Percentiles rank a stretch among this genome's conserved stretches.
phyloP scores from a whole-genome alignment of 192 early-diverging fungal species.

The Entophlyctis helioformis region DNA sequence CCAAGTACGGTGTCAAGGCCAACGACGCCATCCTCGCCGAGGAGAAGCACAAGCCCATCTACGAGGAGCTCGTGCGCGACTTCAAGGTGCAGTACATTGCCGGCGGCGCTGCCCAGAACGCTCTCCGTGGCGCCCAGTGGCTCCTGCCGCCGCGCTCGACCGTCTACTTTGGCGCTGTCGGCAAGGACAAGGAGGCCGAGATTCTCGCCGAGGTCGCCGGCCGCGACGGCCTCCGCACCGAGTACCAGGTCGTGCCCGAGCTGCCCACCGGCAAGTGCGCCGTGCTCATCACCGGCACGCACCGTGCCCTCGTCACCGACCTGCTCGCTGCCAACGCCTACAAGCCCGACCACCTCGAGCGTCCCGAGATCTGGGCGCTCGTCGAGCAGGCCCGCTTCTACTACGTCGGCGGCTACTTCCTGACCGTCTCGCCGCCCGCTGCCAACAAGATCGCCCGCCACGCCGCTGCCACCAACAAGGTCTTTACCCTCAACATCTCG shows the following conservation, averaged over 20 bases:
- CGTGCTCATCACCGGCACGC: conserved; percentile 79
- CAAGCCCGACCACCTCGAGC: conserved; percentile 50
- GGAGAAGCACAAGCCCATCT: conserved; percentile 77
- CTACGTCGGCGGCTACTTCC: conserved; percentile 93
- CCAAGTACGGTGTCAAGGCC: conserved; percentile 81
- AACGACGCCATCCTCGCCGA: conserved; percentile 95
- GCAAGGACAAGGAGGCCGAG: conserved; percentile 70
- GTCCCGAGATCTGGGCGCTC: conserved; percentile 69
- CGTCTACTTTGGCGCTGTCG: conserved; percentile 89
- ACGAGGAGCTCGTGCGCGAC: conserved; percentile 65
- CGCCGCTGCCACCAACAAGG: conserved; percentile 70
- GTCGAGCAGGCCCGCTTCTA: conserved; percentile 81
- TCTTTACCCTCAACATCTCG: conserved; percentile 86
- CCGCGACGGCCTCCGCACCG: conserved; percentile 74
- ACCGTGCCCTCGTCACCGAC: conserved; percentile 89
- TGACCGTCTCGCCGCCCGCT: conserved; percentile 79
- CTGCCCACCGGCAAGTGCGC: conserved; percentile 92
- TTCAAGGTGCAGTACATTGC: conserved; percentile 70
- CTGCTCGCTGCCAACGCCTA: conserved; percentile 89
- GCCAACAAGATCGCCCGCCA: conserved; percentile 82
- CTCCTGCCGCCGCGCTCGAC: conserved; percentile 77
- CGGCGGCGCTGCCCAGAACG: conserved; percentile 95
- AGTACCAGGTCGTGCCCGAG: conserved; percentile 71
- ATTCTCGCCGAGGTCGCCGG: conserved; percentile 64
- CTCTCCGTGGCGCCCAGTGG: conserved; percentile 70